phyloP scores from a whole-genome alignment of 2,329 filamentous ascomycete species.

The Xylogone sp. region DNA sequence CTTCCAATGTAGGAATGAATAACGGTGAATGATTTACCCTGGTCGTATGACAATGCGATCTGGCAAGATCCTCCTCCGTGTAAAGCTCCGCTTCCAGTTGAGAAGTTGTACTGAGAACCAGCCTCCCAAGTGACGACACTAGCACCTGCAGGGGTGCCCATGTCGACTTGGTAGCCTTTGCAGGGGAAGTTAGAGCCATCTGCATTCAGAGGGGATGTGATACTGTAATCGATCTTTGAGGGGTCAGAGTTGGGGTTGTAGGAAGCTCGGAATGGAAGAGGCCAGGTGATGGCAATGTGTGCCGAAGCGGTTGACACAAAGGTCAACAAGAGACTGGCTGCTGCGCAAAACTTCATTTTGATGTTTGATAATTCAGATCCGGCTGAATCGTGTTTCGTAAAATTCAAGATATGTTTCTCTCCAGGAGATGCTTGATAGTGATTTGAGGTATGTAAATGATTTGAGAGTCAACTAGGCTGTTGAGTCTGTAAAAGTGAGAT shows the following conservation, averaged over 20 bases:
- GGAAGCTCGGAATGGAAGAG: constrained; percentile 11
- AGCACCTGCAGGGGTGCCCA: constrained; percentile 18
- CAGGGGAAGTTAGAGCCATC: constrained; percentile 16
- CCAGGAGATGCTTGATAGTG: background rate
- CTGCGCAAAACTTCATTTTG: background rate
- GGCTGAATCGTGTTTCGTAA: background rate
- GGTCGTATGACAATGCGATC: constrained; percentile 56
- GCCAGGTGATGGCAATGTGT: constrained; percentile 18
- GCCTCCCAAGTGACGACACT: constrained; percentile 46
- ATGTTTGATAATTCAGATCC: background rate
- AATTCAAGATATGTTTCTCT: background rate
- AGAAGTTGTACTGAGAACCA: constrained; percentile 48
- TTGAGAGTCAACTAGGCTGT: background rate
- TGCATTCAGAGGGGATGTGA: constrained; percentile 7
- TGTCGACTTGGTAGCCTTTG: constrained; percentile 14
- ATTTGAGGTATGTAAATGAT: background rate
- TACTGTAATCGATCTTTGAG: constrained; percentile 9
- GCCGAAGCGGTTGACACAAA: constrained; percentile 7
- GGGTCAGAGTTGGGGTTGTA: constrained; percentile 9
- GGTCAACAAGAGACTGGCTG: background rate
- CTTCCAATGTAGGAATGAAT: constrained; percentile 46
- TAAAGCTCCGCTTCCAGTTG: constrained; percentile 41
- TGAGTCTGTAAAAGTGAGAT: background rate
- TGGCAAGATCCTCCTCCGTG: constrained; percentile 60
- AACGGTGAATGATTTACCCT: constrained; percentile 52